phyloP scores from a whole-genome alignment of 345 rosid species.

The Citrus trifoliata region DNA sequence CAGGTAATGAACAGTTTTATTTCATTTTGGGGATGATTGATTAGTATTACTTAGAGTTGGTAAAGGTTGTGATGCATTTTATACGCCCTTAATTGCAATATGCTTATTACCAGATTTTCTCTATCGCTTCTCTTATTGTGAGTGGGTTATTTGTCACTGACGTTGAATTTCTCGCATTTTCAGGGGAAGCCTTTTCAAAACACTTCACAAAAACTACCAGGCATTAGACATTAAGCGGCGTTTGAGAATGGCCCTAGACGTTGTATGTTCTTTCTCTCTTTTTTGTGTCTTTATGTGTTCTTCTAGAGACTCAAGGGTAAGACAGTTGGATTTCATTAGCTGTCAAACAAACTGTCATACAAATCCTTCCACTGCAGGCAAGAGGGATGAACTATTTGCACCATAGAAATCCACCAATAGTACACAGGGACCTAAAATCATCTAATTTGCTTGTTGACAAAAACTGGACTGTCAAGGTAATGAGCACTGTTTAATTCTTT shows the following conservation, averaged over 20 bases:
- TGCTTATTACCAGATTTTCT: not conserved
- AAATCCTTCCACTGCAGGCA: conserved; percentile 47
- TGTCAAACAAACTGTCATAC: not conserved
- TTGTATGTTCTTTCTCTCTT: conserved; percentile 43
- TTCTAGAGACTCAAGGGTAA: not conserved
- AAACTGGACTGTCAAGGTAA: conserved; percentile 92
- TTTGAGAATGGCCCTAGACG: conserved; percentile 82
- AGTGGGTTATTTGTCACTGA: not conserved
- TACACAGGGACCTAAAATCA: conserved; percentile 87
- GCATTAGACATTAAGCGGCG: conserved; percentile 69
- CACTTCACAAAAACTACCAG: conserved; percentile 72
- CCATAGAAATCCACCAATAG: conserved; percentile 80
- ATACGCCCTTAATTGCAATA: not conserved
- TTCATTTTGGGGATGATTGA: not conserved
- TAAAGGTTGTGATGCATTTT: not conserved
- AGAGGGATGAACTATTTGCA: conserved; percentile 95
- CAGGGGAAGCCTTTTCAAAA: conserved; percentile 94
- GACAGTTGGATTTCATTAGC: not conserved
- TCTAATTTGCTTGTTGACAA: conserved; percentile 86
- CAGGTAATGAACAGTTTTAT: conserved; percentile 42
- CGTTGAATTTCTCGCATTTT: conserved; percentile 2
- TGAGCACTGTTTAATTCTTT: not conserved
- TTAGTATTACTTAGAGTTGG: not conserved
- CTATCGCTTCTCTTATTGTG: not conserved
- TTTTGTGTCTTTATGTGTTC: not conserved